Conservation (phyloP, 139 green algal genomes). For the Volvox reticuliferus region DNA sequence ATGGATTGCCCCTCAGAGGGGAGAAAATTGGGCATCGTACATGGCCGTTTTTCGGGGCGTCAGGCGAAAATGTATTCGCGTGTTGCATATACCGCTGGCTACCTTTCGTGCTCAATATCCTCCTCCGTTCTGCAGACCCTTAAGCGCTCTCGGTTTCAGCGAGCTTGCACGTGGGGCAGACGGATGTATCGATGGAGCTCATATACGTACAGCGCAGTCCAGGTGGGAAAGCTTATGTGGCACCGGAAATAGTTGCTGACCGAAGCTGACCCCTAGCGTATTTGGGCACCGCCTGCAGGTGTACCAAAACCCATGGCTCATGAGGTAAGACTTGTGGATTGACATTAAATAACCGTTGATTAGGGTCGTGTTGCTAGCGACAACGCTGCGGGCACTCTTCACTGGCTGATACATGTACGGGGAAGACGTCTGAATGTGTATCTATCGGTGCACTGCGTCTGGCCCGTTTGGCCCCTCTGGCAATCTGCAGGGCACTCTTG, state of each 20-base stretch:
- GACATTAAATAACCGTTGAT: not conserved
- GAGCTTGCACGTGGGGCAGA: constrained; percentile 4
- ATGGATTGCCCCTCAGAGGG: too few species aligned
- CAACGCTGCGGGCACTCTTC: not conserved
- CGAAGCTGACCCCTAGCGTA: too few species aligned
- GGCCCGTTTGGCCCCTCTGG: too few species aligned
- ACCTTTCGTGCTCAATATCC: too few species aligned
- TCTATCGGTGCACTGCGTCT: too few species aligned
- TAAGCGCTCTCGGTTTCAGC: constrained; percentile 27
- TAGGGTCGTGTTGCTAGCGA: not conserved
- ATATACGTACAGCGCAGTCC: constrained; percentile 1
- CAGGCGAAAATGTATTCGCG: too few species aligned
- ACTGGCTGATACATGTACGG: not conserved
- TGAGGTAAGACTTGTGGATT: constrained; percentile 25
- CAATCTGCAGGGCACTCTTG: constrained; percentile 42
- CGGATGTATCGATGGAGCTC: constrained; percentile 29
- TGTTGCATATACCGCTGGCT: too few species aligned
- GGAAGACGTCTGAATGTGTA: too few species aligned
- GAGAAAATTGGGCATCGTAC: too few species aligned
- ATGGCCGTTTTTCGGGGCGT: not conserved
- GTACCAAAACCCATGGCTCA: constrained; percentile 65
- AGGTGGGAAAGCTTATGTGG: not conserved
- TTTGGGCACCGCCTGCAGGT: not conserved
- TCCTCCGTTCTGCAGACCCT: constrained; percentile 2
- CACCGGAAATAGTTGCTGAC: too few species aligned